Percentiles rank a stretch among this genome's conserved stretches.
These are phyloP conservation scores for Ambrosiella xylebori DNA, from an alignment of 2,329 filamentous ascomycete species.

Conservation along the genomic window DNA sequence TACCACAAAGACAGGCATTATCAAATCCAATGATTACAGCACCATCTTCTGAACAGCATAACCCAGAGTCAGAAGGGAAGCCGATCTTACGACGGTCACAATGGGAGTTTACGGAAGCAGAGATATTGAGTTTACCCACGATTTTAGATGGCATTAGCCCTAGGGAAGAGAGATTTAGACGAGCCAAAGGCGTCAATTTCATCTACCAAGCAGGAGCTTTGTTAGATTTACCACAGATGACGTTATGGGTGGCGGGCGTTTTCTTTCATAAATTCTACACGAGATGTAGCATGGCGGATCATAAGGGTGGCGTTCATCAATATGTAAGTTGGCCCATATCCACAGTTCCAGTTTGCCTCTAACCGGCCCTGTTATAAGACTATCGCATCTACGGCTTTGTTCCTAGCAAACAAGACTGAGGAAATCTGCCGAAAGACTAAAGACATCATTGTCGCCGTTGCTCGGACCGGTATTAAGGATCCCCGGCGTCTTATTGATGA, in stretches of 20 bases:
- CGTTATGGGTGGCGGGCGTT: conserved; percentile 76
- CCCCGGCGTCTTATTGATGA: conserved; percentile 80
- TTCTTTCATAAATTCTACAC: conserved; percentile 97
- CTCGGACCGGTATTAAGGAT: conserved; percentile 89
- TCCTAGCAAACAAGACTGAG: conserved; percentile 91
- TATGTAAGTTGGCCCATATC: conserved; percentile 44
- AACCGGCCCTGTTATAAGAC: conserved; percentile 29
- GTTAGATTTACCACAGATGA: conserved; percentile 80
- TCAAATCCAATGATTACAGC: not conserved
- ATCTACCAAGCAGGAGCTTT: conserved; percentile 88
- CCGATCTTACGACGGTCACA: conserved; percentile 28
- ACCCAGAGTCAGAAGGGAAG: not conserved
- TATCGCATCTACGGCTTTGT: conserved; percentile 78
- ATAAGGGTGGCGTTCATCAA: conserved; percentile 67
- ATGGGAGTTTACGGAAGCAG: conserved; percentile 79
- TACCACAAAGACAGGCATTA: conserved; percentile 3
- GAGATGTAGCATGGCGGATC: conserved; percentile 63
- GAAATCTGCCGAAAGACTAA: conserved; percentile 94
- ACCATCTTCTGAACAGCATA: not conserved
- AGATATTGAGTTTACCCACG: conserved; percentile 68
- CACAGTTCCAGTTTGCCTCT: not conserved
- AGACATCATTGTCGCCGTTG: conserved; percentile 83
- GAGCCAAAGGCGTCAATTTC: conserved; percentile 90
- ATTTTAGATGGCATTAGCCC: conserved; percentile 64
- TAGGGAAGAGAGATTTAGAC: conserved; percentile 60